Base-by-base conservation (phyloP, 1,139 yeast genomes). In the Nakaseomyces delphensis region DNA sequence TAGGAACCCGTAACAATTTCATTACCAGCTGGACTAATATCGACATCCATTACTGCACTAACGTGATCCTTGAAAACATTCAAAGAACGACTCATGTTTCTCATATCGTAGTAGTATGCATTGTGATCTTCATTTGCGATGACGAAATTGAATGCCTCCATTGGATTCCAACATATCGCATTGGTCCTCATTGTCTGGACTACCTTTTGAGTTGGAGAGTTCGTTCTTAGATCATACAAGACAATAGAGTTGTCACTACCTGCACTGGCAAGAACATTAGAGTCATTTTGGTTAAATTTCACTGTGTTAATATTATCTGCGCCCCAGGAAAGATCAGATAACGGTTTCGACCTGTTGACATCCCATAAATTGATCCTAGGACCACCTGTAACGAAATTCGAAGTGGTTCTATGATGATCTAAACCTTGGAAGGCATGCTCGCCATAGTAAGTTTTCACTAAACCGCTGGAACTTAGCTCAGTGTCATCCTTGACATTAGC, bases 11-110 rank as follows among this genome's bases (percentile, higher is more conserved):
- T 83, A 8, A 89, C 97, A 32, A 93, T 67, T 63, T 91, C 97
- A 60, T 86, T 89, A 52, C 99, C 99, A 1, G 98, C 89, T 33
- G 98, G 98, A 10, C 95, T 78, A 59, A 85, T 91, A 63, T 93
- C 98, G 33, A 91, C 78, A 59, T 86, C 95, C 79, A 89, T 76
- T 6, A 93, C 93, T 0, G 97, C 96, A 31, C 95, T 84, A 33
- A 91, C 96, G 62, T 93, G 99, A 63, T 89, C 98, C 65, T 91
- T 89, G 65, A 76, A 86, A 13, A 91, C 86, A 53, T 87, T 89
- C 39, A 80, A 60, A 0, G 96, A 81, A 44, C 83, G 72, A 38
- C 71, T 71, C 73, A 93, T 70, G 58, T 87, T 84, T 59, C 99
- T 74, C 96, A 93, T 91, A 65, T 93, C 99, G 77, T 95, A 93